phyloP scores from a whole-genome alignment of 352 stramenopile genomes.

The Pythium volutum region DNA sequence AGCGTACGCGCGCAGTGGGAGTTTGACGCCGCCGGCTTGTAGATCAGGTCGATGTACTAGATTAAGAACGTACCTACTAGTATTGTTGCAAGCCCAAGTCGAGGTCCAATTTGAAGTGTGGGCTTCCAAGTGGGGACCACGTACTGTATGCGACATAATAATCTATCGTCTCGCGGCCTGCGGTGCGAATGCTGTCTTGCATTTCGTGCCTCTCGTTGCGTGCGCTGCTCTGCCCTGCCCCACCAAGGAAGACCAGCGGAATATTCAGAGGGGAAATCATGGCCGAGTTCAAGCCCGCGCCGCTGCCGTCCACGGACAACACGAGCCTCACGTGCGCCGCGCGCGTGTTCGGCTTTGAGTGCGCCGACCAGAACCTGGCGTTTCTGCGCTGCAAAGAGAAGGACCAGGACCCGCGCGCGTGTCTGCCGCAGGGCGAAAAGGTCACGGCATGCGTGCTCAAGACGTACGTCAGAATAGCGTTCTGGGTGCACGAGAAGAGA shows the following conservation, averaged over 20 bases:
- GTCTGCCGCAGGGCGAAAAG: constrained; percentile 83
- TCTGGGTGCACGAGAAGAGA: background rate
- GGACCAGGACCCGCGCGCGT: constrained; percentile 75
- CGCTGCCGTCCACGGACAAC: constrained; percentile 81
- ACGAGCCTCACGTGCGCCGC: constrained; percentile 85
- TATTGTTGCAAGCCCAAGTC: background rate
- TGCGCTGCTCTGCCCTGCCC: constrained; percentile 9
- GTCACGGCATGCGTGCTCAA: constrained; percentile 85
- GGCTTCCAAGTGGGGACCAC: background rate
- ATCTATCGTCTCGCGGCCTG: background rate
- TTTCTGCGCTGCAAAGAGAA: constrained; percentile 88
- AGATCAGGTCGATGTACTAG: constrained; percentile 19
- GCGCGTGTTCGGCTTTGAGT: constrained; percentile 80
- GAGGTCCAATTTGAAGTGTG: background rate
- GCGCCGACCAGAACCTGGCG: constrained; percentile 74
- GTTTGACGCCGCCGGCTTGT: constrained; percentile 49
- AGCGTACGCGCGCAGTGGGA: constrained; percentile 84
- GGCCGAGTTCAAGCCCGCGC: constrained; percentile 49
- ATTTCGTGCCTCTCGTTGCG: constrained; percentile 22
- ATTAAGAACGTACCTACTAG: constrained; percentile 16
- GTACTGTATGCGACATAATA: constrained; percentile 21
- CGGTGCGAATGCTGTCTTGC: constrained; percentile 7
- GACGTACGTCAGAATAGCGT: constrained; percentile 47
- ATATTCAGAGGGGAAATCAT: constrained; percentile 29
- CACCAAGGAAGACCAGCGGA: constrained; percentile 19